Percentiles rank a stretch among this genome's conserved stretches.
Conservation (phyloP, 139 green algal species). For the Micractinium sp. region DNA sequence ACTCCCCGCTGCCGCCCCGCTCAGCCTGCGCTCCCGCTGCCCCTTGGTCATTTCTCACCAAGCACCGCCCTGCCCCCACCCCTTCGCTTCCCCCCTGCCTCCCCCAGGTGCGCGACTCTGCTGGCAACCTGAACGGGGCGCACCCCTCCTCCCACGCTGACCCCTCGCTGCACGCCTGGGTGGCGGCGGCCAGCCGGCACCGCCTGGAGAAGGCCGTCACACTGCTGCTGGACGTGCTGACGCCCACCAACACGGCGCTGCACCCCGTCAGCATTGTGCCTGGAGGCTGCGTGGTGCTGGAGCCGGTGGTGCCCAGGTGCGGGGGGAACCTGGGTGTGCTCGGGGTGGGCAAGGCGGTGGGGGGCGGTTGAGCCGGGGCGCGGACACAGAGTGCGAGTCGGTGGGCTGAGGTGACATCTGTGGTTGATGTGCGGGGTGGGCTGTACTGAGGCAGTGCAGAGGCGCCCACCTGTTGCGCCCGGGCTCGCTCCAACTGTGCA, state of each 20-base stretch:
- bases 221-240: conserved; percentile 40
- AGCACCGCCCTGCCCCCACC: neutral
- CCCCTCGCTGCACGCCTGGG: conserved; percentile 32
- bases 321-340: neutral
- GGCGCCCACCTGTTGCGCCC: no score
- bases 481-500: neutral
- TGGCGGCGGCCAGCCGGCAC: conserved; percentile 20
- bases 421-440: no score
- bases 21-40: neutral
- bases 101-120: conserved; percentile 3
- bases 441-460: neutral
- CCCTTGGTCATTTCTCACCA: neutral
- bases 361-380: no score
- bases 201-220: conserved; percentile 27
- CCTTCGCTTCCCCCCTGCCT: neutral
- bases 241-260: conserved; percentile 21
- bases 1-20: neutral
- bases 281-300: conserved; percentile 7
- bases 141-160: conserved; percentile 18
- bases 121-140: conserved; percentile 31
- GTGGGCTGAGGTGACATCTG: no score
- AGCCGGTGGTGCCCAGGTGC: conserved; percentile 2
- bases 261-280: neutral
- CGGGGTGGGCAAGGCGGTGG: no score
- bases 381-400: no score